Conservation (phyloP, 345 rosid genomes). For the Mercurialis annua region DNA sequence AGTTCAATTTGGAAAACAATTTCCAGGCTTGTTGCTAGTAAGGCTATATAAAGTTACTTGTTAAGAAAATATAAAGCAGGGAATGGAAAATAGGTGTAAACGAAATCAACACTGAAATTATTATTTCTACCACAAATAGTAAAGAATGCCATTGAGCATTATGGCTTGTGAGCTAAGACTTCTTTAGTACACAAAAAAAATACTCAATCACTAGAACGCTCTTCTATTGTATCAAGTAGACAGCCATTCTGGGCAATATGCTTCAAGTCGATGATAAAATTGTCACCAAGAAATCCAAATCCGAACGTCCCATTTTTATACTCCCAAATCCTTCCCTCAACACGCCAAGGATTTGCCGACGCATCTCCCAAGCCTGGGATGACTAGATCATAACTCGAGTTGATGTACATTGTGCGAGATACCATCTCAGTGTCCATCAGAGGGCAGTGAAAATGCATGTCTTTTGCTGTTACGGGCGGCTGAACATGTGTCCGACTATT, state of each 20-base stretch:
- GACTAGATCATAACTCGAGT: slow-evolving; percentile 54
- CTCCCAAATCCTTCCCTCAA: slow-evolving; percentile 86
- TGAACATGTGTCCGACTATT: slow-evolving; percentile 46
- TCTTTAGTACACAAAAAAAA: background rate
- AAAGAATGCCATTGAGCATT: slow-evolving; percentile 12
- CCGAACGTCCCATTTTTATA: slow-evolving; percentile 70
- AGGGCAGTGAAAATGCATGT: slow-evolving; percentile 5
- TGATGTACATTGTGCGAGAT: slow-evolving; percentile 50
- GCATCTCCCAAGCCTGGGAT: slow-evolving; percentile 39
- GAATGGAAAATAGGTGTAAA: background rate
- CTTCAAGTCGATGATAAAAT: slow-evolving; percentile 57
- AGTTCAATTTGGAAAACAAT: background rate
- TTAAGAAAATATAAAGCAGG: background rate
- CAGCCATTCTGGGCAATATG: slow-evolving; percentile 53
- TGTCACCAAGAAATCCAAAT: slow-evolving; percentile 74
- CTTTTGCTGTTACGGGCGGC: slow-evolving; percentile 32
- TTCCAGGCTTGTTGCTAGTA: background rate
- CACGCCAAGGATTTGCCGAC: slow-evolving; percentile 35
- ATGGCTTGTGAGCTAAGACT: background rate
- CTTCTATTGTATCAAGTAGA: slow-evolving; percentile 43
- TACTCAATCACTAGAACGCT: slow-evolving; percentile 22
- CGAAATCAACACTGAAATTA: background rate
- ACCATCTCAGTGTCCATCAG: slow-evolving; percentile 36
- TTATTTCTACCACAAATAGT: background rate
- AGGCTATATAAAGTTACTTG: background rate